Base-by-base conservation (phyloP, 768 basidiomycete genomes). In the Termitomyces sp. region DNA sequence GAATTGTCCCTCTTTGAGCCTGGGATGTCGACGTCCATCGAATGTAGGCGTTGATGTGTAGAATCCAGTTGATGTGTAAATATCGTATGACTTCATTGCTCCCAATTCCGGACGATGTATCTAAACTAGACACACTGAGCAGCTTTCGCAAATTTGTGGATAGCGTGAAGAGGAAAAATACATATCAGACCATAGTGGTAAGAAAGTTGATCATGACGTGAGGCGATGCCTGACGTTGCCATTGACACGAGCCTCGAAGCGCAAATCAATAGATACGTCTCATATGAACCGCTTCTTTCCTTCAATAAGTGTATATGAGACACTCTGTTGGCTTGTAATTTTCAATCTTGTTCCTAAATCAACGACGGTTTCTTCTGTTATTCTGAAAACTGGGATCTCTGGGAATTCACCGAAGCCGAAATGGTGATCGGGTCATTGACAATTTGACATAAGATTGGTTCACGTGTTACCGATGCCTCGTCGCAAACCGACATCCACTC, bases 1-100 rank as follows among this genome's bases (percentile, higher is more conserved):
- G 67, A 88, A 88, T 51, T 80, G 80, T 57, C 75, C 79, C 68
- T 88, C 86, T 69, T 82, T 87, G 60, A 68, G 72, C 54, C 75
- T 66, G 14, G 70, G 70, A 51, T 66, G 70, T 57, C 79, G 75
- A 61, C 75, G 80, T 49, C 68, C 69, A 35, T 72, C 74, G 63
- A 69, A 69, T 9, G 69, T 71, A 28, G 72, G 66, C 18, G 68
- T 61, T 16, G 68, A 51, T 30, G 62, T 58, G 44, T 33, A 61
- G 28, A 44, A 33, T 53, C 44, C 40, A 46, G 57, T 46, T 61
- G 56, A 44, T 36, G 66, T 64, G 44, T 66, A 66, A 54, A 66
- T 68, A 49, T 58, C 55, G 35, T 58, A 57, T 52, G 64, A 58
- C 54, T 66, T 63, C 67, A 67, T 69, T 49, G 64, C 38, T 49